Conservation (phyloP, 345 rosid species). For the Barbarea vulgaris region DNA sequence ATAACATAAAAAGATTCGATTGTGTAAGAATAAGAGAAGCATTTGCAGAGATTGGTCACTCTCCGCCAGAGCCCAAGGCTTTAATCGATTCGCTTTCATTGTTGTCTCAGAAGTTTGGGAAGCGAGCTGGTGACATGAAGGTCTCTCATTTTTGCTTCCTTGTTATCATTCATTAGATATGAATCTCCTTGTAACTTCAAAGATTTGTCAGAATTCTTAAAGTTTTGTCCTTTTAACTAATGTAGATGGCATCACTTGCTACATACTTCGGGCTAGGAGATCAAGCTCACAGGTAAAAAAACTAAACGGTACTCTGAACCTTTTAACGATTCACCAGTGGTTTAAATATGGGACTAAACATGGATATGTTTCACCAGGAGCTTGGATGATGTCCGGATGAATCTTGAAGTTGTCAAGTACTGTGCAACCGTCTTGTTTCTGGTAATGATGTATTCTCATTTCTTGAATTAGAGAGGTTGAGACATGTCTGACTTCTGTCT, state of each 20-base stretch:
- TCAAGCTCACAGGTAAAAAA: constrained; percentile 71
- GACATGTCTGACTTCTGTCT: background rate
- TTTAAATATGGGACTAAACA: background rate
- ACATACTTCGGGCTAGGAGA: constrained; percentile 76
- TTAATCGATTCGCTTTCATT: constrained; percentile 69
- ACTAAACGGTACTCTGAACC: background rate
- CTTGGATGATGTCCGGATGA: constrained; percentile 87
- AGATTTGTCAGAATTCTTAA: background rate
- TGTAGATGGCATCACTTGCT: constrained; percentile 88
- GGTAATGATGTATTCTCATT: constrained; percentile 48
- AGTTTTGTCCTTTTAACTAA: background rate
- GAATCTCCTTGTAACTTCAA: too few species aligned
- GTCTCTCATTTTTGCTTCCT: constrained; percentile 36
- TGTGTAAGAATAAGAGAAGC: constrained; percentile 78
- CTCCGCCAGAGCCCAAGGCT: constrained; percentile 77
- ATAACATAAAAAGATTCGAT: constrained; percentile 80
- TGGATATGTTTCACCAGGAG: constrained; percentile 58
- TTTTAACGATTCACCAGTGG: background rate
- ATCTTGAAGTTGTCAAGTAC: constrained; percentile 81
- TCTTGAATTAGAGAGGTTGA: background rate
- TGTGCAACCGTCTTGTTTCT: constrained; percentile 89
- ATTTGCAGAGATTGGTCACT: constrained; percentile 56
- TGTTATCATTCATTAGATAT: too few species aligned
- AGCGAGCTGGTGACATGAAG: constrained; percentile 96
- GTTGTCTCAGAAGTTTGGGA: constrained; percentile 79